These are phyloP conservation scores for Colletotrichum sp. DNA, from an alignment of 2,329 filamentous ascomycete genomes.

Conservation along the genomic window DNA sequence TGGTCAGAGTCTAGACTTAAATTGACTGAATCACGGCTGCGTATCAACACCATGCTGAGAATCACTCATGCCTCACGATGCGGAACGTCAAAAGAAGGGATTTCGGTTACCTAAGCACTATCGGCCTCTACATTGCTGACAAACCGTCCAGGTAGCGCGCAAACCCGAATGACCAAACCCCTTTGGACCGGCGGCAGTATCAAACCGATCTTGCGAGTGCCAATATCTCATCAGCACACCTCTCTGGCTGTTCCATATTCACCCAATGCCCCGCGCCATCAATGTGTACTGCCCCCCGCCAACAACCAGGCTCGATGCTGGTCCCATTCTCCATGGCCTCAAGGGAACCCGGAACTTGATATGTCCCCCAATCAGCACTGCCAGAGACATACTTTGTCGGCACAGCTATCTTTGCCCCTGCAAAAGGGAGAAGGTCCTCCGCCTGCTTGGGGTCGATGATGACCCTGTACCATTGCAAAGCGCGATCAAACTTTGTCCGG, in stretches of 20 bases:
- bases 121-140: background rate
- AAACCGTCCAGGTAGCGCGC: background rate
- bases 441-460: slow-evolving; percentile 51
- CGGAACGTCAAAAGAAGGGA: background rate
- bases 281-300: slow-evolving; percentile 56
- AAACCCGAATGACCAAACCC: background rate
- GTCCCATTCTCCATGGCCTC: slow-evolving; percentile 37
- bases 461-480: slow-evolving; percentile 71
- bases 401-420: slow-evolving; percentile 64
- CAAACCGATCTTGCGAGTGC: background rate
- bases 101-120: background rate
- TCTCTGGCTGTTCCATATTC: slow-evolving; percentile 66
- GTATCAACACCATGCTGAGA: background rate
- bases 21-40: background rate
- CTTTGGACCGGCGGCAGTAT: background rate
- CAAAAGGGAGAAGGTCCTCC: slow-evolving; percentile 62
- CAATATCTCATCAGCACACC: background rate
- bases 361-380: slow-evolving; percentile 69
- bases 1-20: background rate
- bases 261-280: slow-evolving; percentile 73
- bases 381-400: slow-evolving; percentile 68
- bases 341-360: slow-evolving; percentile 68
- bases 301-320: slow-evolving; percentile 53
- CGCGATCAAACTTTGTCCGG: slow-evolving; percentile 69
- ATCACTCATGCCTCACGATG: background rate